Evolutionary conservation across 441 rosid species (phyloP), one percentile per base, ranked within the genome.

Genomic region (Populus hybrid): DNA sequence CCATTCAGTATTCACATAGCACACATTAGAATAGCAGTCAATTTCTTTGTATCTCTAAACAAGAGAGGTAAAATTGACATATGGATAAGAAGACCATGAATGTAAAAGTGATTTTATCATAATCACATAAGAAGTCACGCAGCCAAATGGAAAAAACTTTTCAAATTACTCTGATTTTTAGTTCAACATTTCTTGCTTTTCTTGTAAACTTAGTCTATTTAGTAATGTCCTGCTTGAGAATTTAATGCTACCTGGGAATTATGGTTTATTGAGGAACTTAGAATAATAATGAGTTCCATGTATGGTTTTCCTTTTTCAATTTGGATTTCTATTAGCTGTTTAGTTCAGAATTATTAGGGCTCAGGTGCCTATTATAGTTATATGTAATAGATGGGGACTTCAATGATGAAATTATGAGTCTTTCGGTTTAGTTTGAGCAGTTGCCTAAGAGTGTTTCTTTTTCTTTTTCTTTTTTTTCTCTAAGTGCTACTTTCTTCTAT

Each of bases 1-100:
- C 32, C 63, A 76, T 67, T 74, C 40, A 75, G 69, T 16, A 65
- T 30, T 6, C 16, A 32, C 61, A 76, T 75, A 61, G 38, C 42
- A 50, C 70, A 70, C 23, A 50, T 12, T 38, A 69, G 50, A 18
- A 70, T 57, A 70, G 69, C 1, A n/a, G 63, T 30, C 26, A 12
- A 8, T 67, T 36, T 75, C 53, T 46, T 46, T 23, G 23, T 65
- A 59, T 65, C 9, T 19, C 21, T 26, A 18, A 38, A 75, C 24
- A 5, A 24, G 23, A 28, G 18, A 74, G 10, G 30, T 35, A 1
- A 64, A 64, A 61, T 38, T n/a, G 14, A 78, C 42, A 32, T n/a
- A 70, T 30, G 18, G 23, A 3, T 36, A 19, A 36, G 40, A 67
- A 69, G 16, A 53, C 21, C 1, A 46, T 34, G 0, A 73, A 3